Evolutionary conservation across 805 yeast species (phyloP), one percentile per base, ranked within the genome.

Genomic region (Peterozyma xylosa): DNA sequence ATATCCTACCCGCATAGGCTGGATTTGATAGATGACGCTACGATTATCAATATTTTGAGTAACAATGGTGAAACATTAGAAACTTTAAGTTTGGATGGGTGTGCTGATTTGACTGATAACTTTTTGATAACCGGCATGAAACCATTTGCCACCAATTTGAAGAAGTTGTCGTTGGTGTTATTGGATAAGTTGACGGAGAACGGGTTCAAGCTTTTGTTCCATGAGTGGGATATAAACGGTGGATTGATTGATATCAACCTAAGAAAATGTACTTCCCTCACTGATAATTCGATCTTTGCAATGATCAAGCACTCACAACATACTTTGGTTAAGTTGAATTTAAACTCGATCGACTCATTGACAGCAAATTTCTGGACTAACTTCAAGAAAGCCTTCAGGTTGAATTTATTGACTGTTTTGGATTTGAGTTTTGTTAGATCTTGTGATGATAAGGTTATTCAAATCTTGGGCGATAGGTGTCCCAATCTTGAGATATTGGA

Each of bases 361-460:
- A 67, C 85, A 0, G 64, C 69, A 13, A 64, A 67, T 5, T 65
- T 80, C 7, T 45, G 47, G 47, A 32, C 5, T 32, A 13, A 11
- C 13, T 73, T 83, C 53, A 63, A 68, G 42, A 68, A 66, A 40
- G 50, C 73, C 3, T 71, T 65, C 41, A 47, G 58, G 11, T 67
- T 79, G 37, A 86, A 89, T 1, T 71, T 80, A 29, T 63, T 91
- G 37, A 78, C 87, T 0, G 72, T 77, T 32, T 53, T 86, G 14
- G 93, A 91, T 58, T 56, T 80, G 11, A 95, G 97, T 0, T 91
- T 91, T 62, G 86, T 88, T 2, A 68, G 95, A 35, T 68, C 78
- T 16, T 74, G 87, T 11, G 88, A 88, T 56, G 87, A 91, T 59
- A 73, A 70, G 15, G 73, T 78, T 0, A 58, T 90, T n/a, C 75